Base-by-base conservation (phyloP, 768 basidiomycete genomes). In the Pulveroboletus ravenelii region DNA sequence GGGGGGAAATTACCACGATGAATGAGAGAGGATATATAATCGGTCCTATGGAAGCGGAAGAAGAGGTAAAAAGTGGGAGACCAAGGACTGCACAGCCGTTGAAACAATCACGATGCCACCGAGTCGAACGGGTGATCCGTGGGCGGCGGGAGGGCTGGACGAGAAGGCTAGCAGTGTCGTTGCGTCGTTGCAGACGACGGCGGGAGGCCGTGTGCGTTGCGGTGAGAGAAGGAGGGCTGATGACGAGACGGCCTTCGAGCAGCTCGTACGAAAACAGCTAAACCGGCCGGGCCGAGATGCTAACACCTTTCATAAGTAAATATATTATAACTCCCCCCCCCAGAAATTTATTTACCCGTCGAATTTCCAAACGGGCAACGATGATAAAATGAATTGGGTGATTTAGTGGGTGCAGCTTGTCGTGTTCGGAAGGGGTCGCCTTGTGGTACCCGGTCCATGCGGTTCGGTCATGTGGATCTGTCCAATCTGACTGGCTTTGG, bases 41-140 rank as follows among this genome's bases (percentile, higher is more conserved):
- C 54, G 52, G 12, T 40, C 55, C 40, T 57, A n/a, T n/a, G n/a
- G n/a, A n/a, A n/a, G n/a, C n/a, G 51, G 56, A 58, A 51, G 60
- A 38, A 1, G 39, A 51, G 37, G 17, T 27, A 55, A 58, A 65
- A 50, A 48, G 34, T 34, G n/a, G n/a, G n/a, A n/a, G n/a, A n/a
- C n/a, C n/a, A n/a, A n/a, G n/a, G n/a, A n/a, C n/a, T n/a, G 30
- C 18, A 44, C 59, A 37, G 32, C 23, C 7, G 57, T 49, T 48
- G 51, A 57, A 62, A 64, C 57, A 53, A 64, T 62, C 62, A 64
- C 57, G 57, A 47, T 53, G 55, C 34, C 17, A 63, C 62, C 62
- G 52, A 52, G 52, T 45, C 54, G 51, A 47, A 17, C 57, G 62
- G 55, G 49, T 52, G 63, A 56, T 59, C 56, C 59, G 56, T 62